These are phyloP conservation scores for Glycine soja DNA, from an alignment of 306 rosid genomes.

Conservation along the genomic window DNA sequence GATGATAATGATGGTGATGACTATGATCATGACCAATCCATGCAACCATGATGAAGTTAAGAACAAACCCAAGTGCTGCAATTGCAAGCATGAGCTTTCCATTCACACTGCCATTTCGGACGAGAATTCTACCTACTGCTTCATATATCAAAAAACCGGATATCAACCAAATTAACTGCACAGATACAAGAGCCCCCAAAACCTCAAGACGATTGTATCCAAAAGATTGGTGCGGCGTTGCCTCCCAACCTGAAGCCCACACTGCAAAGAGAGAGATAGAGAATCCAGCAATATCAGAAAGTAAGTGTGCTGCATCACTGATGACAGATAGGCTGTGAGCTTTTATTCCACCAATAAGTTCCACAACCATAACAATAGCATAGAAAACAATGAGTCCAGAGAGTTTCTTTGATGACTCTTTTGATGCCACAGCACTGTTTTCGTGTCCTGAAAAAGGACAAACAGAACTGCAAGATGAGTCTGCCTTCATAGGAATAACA, in stretches of 20 bases:
- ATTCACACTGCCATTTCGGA: slow-evolving; percentile 55
- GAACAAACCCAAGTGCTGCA: slow-evolving; percentile 81
- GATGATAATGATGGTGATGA: background rate
- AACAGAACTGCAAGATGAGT: slow-evolving; percentile 49
- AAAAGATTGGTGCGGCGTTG: slow-evolving; percentile 74
- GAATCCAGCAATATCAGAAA: slow-evolving; percentile 84
- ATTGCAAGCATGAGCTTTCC: slow-evolving; percentile 85
- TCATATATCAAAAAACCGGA: slow-evolving; percentile 80
- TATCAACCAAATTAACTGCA: slow-evolving; percentile 87
- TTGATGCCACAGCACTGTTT: slow-evolving; percentile 55
- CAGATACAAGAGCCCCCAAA: slow-evolving; percentile 86
- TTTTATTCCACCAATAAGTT: slow-evolving; percentile 81
- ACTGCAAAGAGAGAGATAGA: slow-evolving; percentile 80
- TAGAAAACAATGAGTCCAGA: slow-evolving; percentile 66
- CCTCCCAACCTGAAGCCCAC: slow-evolving; percentile 90
- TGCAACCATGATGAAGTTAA: slow-evolving; percentile 77
- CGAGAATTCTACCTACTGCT: slow-evolving; percentile 69
- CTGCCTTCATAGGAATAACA: slow-evolving; percentile 41
- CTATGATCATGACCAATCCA: slow-evolving; percentile 84
- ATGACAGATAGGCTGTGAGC: slow-evolving; percentile 87
- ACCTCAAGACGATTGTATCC: slow-evolving; percentile 92
- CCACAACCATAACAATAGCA: slow-evolving; percentile 70
- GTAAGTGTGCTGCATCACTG: slow-evolving; percentile 92
- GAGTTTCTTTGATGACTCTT: slow-evolving; percentile 70
- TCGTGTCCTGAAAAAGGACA: slow-evolving; percentile 70